These are phyloP conservation scores for Penicillium longicatenatum DNA, from an alignment of 495 filamentous ascomycete species.

Conservation along the genomic window DNA sequence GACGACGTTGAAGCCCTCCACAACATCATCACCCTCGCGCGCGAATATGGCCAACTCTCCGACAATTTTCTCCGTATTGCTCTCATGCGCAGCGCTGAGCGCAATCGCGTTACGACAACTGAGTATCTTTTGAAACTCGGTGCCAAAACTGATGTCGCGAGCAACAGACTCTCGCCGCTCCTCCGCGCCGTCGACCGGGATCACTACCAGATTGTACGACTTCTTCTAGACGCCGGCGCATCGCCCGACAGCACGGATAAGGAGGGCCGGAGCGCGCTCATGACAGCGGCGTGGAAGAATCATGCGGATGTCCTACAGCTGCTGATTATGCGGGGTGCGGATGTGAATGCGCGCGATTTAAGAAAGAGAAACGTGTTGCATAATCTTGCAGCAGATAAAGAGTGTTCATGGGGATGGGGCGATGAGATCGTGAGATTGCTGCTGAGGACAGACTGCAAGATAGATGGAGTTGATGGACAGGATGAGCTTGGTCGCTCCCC, in stretches of 20 bases:
- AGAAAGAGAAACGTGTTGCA: slow-evolving; percentile 49
- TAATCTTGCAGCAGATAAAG: slow-evolving; percentile 59
- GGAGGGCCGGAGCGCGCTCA: slow-evolving; percentile 56
- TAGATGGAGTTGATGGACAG: slow-evolving; percentile 49
- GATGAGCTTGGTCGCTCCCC: slow-evolving; percentile 58
- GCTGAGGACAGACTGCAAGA: slow-evolving; percentile 41
- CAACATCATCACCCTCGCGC: slow-evolving; percentile 42
- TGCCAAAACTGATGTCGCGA: slow-evolving; percentile 44
- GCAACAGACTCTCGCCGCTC: slow-evolving; percentile 46
- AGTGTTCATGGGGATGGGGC: slow-evolving; percentile 49
- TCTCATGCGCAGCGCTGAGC: slow-evolving; percentile 52
- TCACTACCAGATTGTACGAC: slow-evolving; percentile 45
- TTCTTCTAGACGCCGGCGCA: slow-evolving; percentile 48
- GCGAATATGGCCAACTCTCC: slow-evolving; percentile 43
- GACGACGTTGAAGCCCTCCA: slow-evolving; percentile 40
- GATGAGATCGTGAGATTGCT: slow-evolving; percentile 50
- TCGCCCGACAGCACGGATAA: slow-evolving; percentile 45
- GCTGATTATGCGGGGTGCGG: slow-evolving; percentile 51
- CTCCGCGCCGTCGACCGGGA: slow-evolving; percentile 54
- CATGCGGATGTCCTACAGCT: slow-evolving; percentile 51
- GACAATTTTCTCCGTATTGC: slow-evolving; percentile 55
- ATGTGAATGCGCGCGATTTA: slow-evolving; percentile 47
- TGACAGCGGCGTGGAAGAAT: slow-evolving; percentile 61
- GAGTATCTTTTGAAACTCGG: slow-evolving; percentile 49
- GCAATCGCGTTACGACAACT: slow-evolving; percentile 43